Percentiles rank a stretch among this genome's conserved stretches.
These are phyloP conservation scores for Forsythia suspensa DNA, from an alignment of 257 asterid species.

Conservation along the genomic window DNA sequence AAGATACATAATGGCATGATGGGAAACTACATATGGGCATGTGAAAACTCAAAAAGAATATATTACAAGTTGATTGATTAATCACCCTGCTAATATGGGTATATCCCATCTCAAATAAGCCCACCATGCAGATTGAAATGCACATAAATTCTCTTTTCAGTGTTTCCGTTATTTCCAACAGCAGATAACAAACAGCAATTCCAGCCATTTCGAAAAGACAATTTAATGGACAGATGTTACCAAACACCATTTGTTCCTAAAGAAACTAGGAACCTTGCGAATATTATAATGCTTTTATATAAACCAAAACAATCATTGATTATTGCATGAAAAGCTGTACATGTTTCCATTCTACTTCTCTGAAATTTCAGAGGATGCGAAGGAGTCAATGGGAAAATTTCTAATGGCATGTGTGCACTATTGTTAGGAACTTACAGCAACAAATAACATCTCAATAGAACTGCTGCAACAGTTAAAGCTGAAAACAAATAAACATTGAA, in stretches of 20 bases:
- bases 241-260: neutral
- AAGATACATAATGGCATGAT: neutral
- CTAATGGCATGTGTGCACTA: neutral
- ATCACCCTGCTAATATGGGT: neutral
- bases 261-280: neutral
- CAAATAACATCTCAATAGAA: neutral
- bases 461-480: neutral
- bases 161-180: neutral
- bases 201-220: neutral
- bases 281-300: neutral
- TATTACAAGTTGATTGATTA: neutral
- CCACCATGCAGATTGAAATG: neutral
- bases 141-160: neutral
- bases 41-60: neutral
- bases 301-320: slow-evolving; percentile 6
- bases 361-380: slow-evolving; percentile 11
- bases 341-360: neutral
- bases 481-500: slow-evolving; percentile 11
- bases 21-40: neutral
- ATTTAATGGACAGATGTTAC: neutral
- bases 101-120: neutral
- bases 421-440: slow-evolving; percentile 3
- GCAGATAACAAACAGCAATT: neutral
- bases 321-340: neutral
- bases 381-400: neutral